Percentiles rank a stretch among this genome's conserved stretches.
Conservation (phyloP, 2,329 filamentous ascomycete species). For the Botrytis medusae region DNA sequence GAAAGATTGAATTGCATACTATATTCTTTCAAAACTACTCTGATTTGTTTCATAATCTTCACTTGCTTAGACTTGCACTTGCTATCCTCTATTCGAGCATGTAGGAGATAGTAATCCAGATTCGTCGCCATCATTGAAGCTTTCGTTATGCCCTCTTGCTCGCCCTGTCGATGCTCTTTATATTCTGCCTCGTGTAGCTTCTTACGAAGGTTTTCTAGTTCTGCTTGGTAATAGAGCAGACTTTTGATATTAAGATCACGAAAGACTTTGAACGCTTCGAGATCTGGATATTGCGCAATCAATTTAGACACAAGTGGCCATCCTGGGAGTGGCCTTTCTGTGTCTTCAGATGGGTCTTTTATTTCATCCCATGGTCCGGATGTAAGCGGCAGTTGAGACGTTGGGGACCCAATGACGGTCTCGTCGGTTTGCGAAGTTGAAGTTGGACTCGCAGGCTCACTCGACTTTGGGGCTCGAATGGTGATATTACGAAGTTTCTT, state of each 20-base stretch:
- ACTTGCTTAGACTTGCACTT: slow-evolving; percentile 21
- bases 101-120: neutral
- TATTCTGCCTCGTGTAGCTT: slow-evolving; percentile 25
- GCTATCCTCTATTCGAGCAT: neutral
- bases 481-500: neutral
- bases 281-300: slow-evolving; percentile 20
- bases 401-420: neutral
- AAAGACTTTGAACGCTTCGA: slow-evolving; percentile 27
- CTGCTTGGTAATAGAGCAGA: slow-evolving; percentile 31
- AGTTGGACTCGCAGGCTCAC: neutral
- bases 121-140: slow-evolving; percentile 7
- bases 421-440: neutral
- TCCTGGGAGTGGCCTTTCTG: slow-evolving; percentile 11
- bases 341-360: slow-evolving; percentile 1
- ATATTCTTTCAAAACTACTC: slow-evolving; percentile 26
- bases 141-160: neutral
- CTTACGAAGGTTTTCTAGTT: slow-evolving; percentile 20
- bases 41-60: slow-evolving; percentile 24
- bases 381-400: neutral
- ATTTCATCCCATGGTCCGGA: neutral
- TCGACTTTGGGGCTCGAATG: neutral
- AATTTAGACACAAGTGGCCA: slow-evolving; percentile 23
- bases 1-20: slow-evolving; percentile 17
- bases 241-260: slow-evolving; percentile 28
- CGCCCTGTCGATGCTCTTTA: slow-evolving; percentile 16